Base-by-base conservation (phyloP, 441 rosid species). In the Flueggea neowawraea region DNA sequence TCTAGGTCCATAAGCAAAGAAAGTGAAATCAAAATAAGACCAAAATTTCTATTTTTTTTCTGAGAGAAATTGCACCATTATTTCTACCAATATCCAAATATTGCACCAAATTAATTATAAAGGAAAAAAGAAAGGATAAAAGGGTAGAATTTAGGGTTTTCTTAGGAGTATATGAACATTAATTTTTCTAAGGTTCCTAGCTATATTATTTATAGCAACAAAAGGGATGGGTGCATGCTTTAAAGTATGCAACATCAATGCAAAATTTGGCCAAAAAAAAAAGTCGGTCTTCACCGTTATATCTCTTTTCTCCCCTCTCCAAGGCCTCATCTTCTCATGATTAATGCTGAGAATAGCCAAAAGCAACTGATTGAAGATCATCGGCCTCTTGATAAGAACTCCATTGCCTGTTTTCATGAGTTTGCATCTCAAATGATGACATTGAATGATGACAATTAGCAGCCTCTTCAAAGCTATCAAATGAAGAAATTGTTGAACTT, bases 361-460 rank as follows among this genome's bases (percentile, higher is more conserved):
- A 82, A 52, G 90, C 80, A 9, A 75, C 74, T 4, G 84, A 79
- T 51, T 77, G 84, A 65, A 82, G 90, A 54, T 82, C 93, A 17
- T 87, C 85, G 0, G 66, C 56, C 1, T 82, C 83, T 56, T 71
- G 84, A 49, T 73, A 75, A 55, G 55, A 22, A 22, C 28, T 63
- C 93, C 88, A 79, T 69, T 77, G 83, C 69, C 28, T 22, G 28
- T 54, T 63, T 62, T 68, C 65, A 66, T 69, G 67, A 56, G 76
- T 57, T 64, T 82, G 81, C 67, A 75, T 66, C 51, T 79, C 72
- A 36, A 77, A 31, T 13, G 80, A 71, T 60, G 80, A 70, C 68
- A 69, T 62, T 8, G 8, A 6, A 11, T 78, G 72, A 9, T 72
- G 74, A 28, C 77, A 63, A 63, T 22, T 22, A 22, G 28, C 28